These are phyloP conservation scores for Vitis rupestris DNA, from an alignment of 164 flowering plant species.

Conservation along the genomic window DNA sequence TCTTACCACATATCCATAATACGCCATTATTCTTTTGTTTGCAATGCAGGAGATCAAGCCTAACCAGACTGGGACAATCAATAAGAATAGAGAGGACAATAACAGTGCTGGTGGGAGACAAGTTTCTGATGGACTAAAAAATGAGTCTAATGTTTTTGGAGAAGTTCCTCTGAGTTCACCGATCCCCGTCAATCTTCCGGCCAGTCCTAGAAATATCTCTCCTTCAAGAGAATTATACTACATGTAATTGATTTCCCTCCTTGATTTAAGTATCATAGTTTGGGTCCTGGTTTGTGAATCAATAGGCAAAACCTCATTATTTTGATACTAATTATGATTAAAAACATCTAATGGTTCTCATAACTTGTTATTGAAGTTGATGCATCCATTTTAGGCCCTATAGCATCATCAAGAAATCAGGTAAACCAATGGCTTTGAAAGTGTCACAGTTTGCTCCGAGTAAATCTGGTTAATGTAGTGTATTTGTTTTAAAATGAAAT, in stretches of 20 bases:
- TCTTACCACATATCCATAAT: no score
- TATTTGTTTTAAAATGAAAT: no score
- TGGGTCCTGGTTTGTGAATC: background rate
- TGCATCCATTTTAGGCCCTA: no score
- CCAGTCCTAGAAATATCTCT: conserved; percentile 22
- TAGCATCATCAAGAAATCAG: no score
- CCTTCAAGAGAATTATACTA: conserved; percentile 42
- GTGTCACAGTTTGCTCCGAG: no score
- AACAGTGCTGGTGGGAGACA: conserved; percentile 12
- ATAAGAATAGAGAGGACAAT: conserved; percentile 5
- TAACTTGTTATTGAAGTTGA: no score
- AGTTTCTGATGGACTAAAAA: conserved; percentile 9
- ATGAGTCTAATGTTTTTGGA: conserved; percentile 5
- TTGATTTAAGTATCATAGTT: background rate
- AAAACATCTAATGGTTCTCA: background rate
- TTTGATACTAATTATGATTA: background rate
- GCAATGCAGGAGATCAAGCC: conserved; percentile 14
- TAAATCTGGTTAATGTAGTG: no score
- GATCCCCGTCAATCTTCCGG: conserved; percentile 35
- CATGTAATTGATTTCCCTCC: conserved; percentile 31
- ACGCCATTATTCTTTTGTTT: no score
- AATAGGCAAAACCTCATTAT: background rate
- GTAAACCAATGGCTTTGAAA: no score
- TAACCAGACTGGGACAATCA: conserved; percentile 10
- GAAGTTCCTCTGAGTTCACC: conserved; percentile 34